Conservation (phyloP, 352 stramenopile genomes). For the Globisporangium radiosum region DNA sequence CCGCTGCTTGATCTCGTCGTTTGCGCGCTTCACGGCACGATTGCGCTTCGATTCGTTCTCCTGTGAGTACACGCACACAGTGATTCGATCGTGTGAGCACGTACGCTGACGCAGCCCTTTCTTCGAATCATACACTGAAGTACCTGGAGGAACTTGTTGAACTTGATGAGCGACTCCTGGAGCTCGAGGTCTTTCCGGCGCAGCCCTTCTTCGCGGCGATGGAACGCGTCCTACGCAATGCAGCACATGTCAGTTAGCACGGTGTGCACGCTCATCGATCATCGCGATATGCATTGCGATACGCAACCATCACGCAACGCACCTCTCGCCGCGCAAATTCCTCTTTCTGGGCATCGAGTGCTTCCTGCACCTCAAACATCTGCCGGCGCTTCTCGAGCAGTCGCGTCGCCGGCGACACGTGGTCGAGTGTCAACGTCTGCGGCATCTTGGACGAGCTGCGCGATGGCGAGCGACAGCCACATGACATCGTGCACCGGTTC, state of each 20-base stretch:
- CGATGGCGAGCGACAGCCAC: neutral
- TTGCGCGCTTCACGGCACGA: conserved; percentile 86
- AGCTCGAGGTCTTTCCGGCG: conserved; percentile 93
- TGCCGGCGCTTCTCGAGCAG: conserved; percentile 92
- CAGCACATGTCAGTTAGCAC: too few species aligned
- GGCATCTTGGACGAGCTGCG: conserved; percentile 49
- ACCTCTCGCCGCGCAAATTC: conserved; percentile 84
- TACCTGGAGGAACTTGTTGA: conserved; percentile 91
- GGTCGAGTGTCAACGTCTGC: conserved; percentile 88
- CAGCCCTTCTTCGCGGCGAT: conserved; percentile 89
- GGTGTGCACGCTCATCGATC: neutral
- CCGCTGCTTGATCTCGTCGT: conserved; percentile 90
- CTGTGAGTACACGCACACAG: conserved; percentile 14
- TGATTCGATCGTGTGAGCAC: too few species aligned
- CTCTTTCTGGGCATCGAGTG: conserved; percentile 91
- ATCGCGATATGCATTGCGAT: too few species aligned
- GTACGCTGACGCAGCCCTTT: too few species aligned
- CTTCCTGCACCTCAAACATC: conserved; percentile 94
- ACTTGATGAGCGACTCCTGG: conserved; percentile 94
- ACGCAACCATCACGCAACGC: neutral
- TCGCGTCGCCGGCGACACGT: conserved; percentile 90
- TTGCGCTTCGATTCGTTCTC: conserved; percentile 94
- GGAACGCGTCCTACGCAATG: conserved; percentile 76
- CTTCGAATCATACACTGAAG: neutral
- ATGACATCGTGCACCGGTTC: neutral